Conservation (phyloP, 352 stramenopile species). For the Pythium periplocum region DNA sequence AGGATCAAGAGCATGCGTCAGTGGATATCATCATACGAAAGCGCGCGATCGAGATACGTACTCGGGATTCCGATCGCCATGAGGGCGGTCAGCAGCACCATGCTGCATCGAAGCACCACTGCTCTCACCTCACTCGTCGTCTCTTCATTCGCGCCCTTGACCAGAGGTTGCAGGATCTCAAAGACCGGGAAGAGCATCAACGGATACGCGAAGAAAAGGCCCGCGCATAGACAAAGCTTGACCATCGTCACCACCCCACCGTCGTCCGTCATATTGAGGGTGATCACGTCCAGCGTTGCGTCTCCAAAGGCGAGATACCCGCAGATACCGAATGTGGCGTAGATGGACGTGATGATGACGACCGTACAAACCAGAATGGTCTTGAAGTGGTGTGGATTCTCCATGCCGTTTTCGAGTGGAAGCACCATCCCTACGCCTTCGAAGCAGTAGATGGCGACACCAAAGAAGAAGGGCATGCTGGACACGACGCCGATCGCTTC, state of each 20-base stretch:
- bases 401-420: constrained; percentile 83
- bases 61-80: constrained; percentile 75
- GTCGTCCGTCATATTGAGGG: constrained; percentile 76
- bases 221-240: constrained; percentile 82
- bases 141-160: constrained; percentile 17
- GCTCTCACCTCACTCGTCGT: constrained; percentile 22
- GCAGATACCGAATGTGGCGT: constrained; percentile 82
- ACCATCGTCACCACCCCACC: constrained; percentile 67
- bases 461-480: constrained; percentile 84
- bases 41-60: constrained; percentile 11
- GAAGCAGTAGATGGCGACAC: constrained; percentile 88
- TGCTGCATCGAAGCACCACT: constrained; percentile 34
- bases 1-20: constrained; percentile 1
- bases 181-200: constrained; percentile 93
- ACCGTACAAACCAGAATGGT: constrained; percentile 66
- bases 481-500: constrained; percentile 55
- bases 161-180: constrained; percentile 48
- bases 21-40: background rate
- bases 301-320: constrained; percentile 86
- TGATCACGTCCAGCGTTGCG: constrained; percentile 83
- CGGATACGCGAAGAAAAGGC: constrained; percentile 90
- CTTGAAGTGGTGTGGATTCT: constrained; percentile 70
- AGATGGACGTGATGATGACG: constrained; percentile 81
- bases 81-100: constrained; percentile 76
- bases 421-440: constrained; percentile 89